Base-by-base conservation (phyloP, 2,329 filamentous ascomycete genomes). In the Metarhizium anisopliae region DNA sequence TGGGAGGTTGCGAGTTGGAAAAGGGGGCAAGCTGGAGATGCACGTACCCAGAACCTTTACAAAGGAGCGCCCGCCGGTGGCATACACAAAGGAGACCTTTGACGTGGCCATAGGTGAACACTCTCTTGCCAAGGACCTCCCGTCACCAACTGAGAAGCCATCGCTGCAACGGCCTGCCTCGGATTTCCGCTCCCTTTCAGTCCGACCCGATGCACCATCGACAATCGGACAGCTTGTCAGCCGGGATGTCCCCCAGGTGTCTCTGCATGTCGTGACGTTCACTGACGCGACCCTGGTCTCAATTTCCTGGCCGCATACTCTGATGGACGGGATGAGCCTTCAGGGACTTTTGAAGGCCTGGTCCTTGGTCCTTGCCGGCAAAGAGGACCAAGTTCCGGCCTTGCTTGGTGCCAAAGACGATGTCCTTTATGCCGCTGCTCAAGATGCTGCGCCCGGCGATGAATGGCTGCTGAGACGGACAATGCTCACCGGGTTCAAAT, bases 221-320 rank as follows among this genome's bases (percentile, higher is more conserved):
- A 67, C 58, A 3, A 58, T 76, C 0, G 62, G 68, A 1, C 75
- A 78, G 55, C 76, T 73, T 57, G 51, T 77, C 13, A 61, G 64
- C 47, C 58, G 62, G 4, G 77, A 80, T 60, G 64, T 60, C 18
- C 77, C 78, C 0, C 74, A 76, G 60, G 61, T 82, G 4, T 70
- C 70, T 4, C 64, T 82, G 4, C 75, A 78, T 58, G 67, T 81
- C 47, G 71, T 73, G 3, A 71, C 72, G 0, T 82, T 82, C 61
- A 62, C 60, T 3, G 74, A 83, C 55, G 74, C 75, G 0, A 82
- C 79, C 0, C 62, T 82, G 0, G 66, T 82, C 2, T 68, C 70
- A 0, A 58, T 82, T 0, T 66, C 67, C 2, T 79, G 71, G 66
- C 72, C 74, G 2, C 80, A 82, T 61, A 72, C 71, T 0, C 61